Evolutionary conservation across 1,139 yeast species (phyloP), one percentile per base, ranked within the genome.

Genomic region (Suhomyces panamericanus): DNA sequence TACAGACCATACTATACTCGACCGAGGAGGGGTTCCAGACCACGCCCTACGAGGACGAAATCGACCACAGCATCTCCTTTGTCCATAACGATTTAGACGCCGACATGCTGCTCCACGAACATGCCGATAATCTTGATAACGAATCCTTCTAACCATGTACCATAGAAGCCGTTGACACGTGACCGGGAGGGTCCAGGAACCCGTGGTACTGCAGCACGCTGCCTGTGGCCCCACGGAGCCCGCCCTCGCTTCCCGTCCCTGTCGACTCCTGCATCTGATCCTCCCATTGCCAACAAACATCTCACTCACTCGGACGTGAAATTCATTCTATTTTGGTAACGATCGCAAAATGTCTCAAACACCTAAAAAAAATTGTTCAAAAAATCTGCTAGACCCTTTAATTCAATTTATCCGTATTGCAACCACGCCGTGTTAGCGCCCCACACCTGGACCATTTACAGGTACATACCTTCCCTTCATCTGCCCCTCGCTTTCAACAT

Each of bases 1-100:
- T 90, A 32, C 93, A 87, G 61, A 81, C 80, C 29, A 87, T 88
- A 16, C 66, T 90, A 52, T 90, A 89, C 58, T 79, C 86, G 7
- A 86, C 96, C 0, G 91, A 86, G 50, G 96, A 87, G 52, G 93
- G 96, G 1, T 82, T 83, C 54, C 77, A 76, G 50, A 65, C 70
- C 13, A 78, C 37, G 10, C 42, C 46, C 4, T 37, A 22, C 11
- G 45, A 46, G n/a, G 46, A 45, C n/a, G 48, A 46, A 8, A 12
- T 34, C 20, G 47, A 44, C 22, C 33, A 37, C 24, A 36, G 35
- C 31, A 27, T 36, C 9, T 17, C 34, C n/a, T 35, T 28, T 11
- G 32, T 15, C 35, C 39, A 41, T 26, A 38, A 39, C n/a, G 41
- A 38, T 8, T 27, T 40, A 24, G 49, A 46, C 12, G 38, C 43